phyloP scores from a whole-genome alignment of 2,329 filamentous ascomycete genomes.

The Raffaelea ambrosiae region DNA sequence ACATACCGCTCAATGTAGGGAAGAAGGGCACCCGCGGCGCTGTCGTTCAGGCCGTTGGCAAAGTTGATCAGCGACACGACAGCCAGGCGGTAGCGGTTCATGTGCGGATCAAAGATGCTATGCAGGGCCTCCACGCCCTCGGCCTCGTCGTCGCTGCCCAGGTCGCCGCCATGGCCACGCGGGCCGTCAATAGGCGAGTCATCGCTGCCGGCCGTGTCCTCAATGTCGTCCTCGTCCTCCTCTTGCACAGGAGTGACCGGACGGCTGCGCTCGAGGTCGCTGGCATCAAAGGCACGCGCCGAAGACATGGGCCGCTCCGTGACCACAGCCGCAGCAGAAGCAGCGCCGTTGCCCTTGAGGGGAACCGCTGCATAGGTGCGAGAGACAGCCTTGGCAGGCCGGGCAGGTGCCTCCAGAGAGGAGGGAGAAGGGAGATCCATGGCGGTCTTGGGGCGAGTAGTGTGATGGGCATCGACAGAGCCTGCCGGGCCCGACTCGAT shows the following conservation, averaged over 20 bases:
- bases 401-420: constrained; percentile 20
- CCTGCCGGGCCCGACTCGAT: constrained; percentile 20
- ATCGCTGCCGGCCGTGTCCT: constrained; percentile 9
- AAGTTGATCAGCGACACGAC: constrained; percentile 58
- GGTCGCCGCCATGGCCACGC: not conserved
- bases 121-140: constrained; percentile 40
- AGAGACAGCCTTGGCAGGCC: constrained; percentile 24
- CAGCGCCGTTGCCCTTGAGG: constrained; percentile 16
- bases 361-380: constrained; percentile 30
- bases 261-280: constrained; percentile 44
- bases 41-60: constrained; percentile 64
- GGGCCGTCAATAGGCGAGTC: not conserved
- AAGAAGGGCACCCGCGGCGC: constrained; percentile 68
- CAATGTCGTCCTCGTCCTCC: constrained; percentile 2
- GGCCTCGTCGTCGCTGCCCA: constrained; percentile 8
- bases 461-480: not conserved
- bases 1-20: constrained; percentile 64
- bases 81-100: constrained; percentile 63
- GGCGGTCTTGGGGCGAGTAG: not conserved
- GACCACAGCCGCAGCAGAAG: not conserved
- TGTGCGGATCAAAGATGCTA: constrained; percentile 50
- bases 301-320: not conserved
- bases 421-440: constrained; percentile 1
- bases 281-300: constrained; percentile 10
- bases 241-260: constrained; percentile 32